These are phyloP conservation scores for Oryza nivara DNA, from an alignment of 176 grass and related monocot species.

Conservation along the genomic window DNA sequence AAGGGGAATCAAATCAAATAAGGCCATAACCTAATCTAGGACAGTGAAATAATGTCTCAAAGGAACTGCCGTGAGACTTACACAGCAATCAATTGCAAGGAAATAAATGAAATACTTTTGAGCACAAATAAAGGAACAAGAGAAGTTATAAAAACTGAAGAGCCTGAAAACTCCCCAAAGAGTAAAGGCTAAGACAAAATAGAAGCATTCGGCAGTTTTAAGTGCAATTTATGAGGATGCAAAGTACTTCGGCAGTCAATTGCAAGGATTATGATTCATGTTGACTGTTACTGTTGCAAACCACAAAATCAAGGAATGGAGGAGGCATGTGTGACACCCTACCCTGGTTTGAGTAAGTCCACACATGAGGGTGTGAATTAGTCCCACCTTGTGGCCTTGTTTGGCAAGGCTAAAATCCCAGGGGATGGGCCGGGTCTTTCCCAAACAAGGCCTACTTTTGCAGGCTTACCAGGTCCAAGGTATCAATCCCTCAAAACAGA, in stretches of 20 bases:
- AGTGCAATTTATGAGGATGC: neutral
- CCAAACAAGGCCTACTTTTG: neutral
- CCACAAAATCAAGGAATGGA: neutral
- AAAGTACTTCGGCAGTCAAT: constrained; percentile 18
- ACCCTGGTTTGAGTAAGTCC: neutral
- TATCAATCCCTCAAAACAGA: neutral
- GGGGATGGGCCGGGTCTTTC: neutral
- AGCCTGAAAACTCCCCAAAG: neutral
- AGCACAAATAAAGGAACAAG: neutral
- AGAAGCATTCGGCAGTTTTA: neutral
- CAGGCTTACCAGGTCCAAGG: neutral
- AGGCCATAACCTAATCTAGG: constrained; percentile 26
- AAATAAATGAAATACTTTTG: neutral
- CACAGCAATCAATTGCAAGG: neutral
- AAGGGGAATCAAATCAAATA: constrained; percentile 25
- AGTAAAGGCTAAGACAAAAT: neutral
- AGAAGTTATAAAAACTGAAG: neutral
- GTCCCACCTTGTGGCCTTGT: neutral
- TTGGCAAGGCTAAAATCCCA: neutral
- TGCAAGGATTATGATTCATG: neutral
- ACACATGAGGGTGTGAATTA: neutral
- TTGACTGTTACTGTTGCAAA: constrained; percentile 16
- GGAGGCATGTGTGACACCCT: neutral
- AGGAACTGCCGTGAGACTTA: neutral
- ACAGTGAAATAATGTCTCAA: constrained; percentile 19